phyloP scores from a whole-genome alignment of 352 stramenopile species.

The Phytophthora macrochlamydospora region DNA sequence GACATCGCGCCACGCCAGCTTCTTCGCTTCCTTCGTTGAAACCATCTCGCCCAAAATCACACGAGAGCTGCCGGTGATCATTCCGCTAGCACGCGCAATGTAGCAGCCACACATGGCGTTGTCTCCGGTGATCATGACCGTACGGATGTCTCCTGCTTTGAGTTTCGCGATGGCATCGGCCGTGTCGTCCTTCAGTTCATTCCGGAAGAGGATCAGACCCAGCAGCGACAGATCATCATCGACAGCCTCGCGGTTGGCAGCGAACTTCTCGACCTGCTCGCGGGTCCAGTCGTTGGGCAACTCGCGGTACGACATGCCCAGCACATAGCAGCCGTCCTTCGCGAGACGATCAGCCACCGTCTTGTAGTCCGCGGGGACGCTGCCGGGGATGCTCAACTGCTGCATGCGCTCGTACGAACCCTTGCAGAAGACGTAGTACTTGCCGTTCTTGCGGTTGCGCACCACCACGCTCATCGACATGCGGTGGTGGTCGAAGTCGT shows the following conservation, averaged over 20 bases:
- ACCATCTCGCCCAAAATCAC: slow-evolving; percentile 50
- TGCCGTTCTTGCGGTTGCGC: slow-evolving; percentile 35
- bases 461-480: slow-evolving; percentile 86
- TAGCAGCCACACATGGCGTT: slow-evolving; percentile 56
- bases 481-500: slow-evolving; percentile 82
- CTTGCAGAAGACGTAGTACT: slow-evolving; percentile 69
- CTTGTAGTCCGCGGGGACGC: slow-evolving; percentile 65
- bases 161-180: slow-evolving; percentile 61
- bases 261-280: slow-evolving; percentile 25
- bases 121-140: slow-evolving; percentile 86
- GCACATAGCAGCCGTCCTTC: slow-evolving; percentile 73
- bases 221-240: slow-evolving; percentile 58
- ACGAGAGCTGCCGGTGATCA: slow-evolving; percentile 29
- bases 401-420: slow-evolving; percentile 72
- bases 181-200: slow-evolving; percentile 66
- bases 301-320: slow-evolving; percentile 54
- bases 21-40: slow-evolving; percentile 27
- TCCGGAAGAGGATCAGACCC: slow-evolving; percentile 79
- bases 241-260: slow-evolving; percentile 48
- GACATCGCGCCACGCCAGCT: slow-evolving; percentile 55
- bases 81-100: slow-evolving; percentile 44
- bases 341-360: slow-evolving; percentile 38
- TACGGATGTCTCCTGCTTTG: slow-evolving; percentile 53
- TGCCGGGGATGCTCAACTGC: slow-evolving; percentile 38
- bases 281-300: slow-evolving; percentile 26